Conservation (phyloP, 495 filamentous ascomycete genomes). For the Penicillium herquei region DNA sequence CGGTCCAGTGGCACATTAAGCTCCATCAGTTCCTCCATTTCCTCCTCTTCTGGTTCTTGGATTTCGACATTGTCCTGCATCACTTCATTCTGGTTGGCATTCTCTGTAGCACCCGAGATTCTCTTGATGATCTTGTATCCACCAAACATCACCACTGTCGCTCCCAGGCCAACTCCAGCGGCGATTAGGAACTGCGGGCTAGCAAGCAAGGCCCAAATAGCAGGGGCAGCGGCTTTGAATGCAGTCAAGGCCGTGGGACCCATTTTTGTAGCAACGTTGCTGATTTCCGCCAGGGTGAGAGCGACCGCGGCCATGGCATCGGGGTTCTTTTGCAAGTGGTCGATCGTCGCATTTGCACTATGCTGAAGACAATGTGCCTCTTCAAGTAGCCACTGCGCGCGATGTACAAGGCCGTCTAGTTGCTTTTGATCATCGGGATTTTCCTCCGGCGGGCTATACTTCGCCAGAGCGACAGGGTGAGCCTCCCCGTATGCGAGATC, state of each 20-base stretch:
- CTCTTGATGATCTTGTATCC: slow-evolving; percentile 96
- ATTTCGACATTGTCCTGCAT: slow-evolving; percentile 7
- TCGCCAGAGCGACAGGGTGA: slow-evolving; percentile 40
- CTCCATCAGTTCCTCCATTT: slow-evolving; percentile 60
- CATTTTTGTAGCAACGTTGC: slow-evolving; percentile 77
- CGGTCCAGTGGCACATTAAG: slow-evolving; percentile 56
- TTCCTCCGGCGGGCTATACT: slow-evolving; percentile 27
- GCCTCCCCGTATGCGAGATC: slow-evolving; percentile 77
- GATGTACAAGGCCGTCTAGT: slow-evolving; percentile 61
- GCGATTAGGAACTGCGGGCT: slow-evolving; percentile 93
- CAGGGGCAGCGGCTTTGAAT: slow-evolving; percentile 76
- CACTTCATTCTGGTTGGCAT: not conserved
- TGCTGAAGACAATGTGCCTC: slow-evolving; percentile 87
- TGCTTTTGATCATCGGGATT: slow-evolving; percentile 51
- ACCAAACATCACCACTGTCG: slow-evolving; percentile 90
- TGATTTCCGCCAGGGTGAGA: slow-evolving; percentile 88
- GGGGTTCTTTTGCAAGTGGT: slow-evolving; percentile 84
- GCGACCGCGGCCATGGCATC: slow-evolving; percentile 94
- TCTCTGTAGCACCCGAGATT: slow-evolving; percentile 42
- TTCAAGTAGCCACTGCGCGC: slow-evolving; percentile 70
- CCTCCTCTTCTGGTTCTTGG: slow-evolving; percentile 9
- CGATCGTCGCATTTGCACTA: slow-evolving; percentile 76
- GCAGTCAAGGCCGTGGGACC: slow-evolving; percentile 71
- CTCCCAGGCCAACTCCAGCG: slow-evolving; percentile 80
- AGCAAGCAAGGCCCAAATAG: slow-evolving; percentile 81